Base-by-base conservation (phyloP, 2,329 filamentous ascomycete genomes). In the Alternaria brassicicola region DNA sequence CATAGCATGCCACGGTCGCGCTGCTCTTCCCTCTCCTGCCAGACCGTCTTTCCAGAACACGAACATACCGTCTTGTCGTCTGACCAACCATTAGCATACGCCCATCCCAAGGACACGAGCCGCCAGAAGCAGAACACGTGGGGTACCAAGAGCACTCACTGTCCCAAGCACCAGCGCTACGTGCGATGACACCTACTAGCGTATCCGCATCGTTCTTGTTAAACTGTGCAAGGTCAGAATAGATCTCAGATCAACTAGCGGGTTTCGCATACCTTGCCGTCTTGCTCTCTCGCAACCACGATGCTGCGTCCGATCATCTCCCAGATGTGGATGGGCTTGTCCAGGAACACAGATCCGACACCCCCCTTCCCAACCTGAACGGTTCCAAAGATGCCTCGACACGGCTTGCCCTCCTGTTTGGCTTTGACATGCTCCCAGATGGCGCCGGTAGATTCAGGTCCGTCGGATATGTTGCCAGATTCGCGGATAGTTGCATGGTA, bases 101-200 rank as follows among this genome's bases (percentile, higher is more conserved):
- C 30, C 21, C 26, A 19, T 28, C 19, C 23, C 6, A 28, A 52
- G 19, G 26, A 45, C 30, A 41, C 45, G 50, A 28, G 12, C 9
- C 25, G 31, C 35, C 12, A 36, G 4, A 36, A 21, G 28, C 33
- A 48, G 48, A 54, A 46, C 47, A 43, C 36, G 48, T 55, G 35
- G 49, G 42, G 41, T 33, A 51, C 21, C n/a, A 53, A 57, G 51
- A 52, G 38, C 48, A 71, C 68, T 62, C 63, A 71, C 68, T 76
- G 77, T 97, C 94, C 95, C 95, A 99, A 61, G 97, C 90, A n/a
- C 95, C 95, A 15, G 95, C 94, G 78, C 93, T 97, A 74, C 95
- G 85, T 54, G 95, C 95, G 79, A 99, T 92, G 50, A 99, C 93
- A 8, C 95, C 95, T 2, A 97, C 91, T 49, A 97, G 82, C 19